Base-by-base conservation (phyloP, 2,329 filamentous ascomycete genomes). In the Raffaelea ambrosiae region DNA sequence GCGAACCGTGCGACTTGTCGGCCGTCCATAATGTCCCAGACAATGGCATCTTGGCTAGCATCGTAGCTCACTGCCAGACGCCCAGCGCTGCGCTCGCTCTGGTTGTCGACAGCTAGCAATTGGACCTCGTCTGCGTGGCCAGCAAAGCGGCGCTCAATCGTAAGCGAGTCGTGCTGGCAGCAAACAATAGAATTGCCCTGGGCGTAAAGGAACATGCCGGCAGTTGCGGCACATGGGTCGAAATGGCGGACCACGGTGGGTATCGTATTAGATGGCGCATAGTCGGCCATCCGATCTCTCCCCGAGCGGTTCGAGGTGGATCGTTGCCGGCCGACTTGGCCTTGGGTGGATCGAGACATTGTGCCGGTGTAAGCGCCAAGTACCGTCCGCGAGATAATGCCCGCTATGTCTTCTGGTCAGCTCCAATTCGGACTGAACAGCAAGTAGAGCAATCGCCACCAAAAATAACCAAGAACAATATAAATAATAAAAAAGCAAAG, bases 11-110 rank as follows among this genome's bases (percentile, higher is more conserved):
- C 83, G 50, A 96, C 77, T 65, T 96, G 89, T 51, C 89, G 83
- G 43, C 93, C 93, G 0, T 88, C 94, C 69, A 94, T 81, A 51
- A 96, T 74, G 66, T 98, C 91, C 93, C 93, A 98, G 8, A 97
- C 88, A 61, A 97, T 95, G 4, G 90, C 88, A 1, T 88, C 95
- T 64, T 91, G 87, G 35, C 88, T 84, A 18, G 79, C 79, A 71
- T 98, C 93, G 60, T 95, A 96, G 68, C 89, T 97, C 52, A 95
- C 88, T 3, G 95, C 89, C 51, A 95, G 69, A 53, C 90, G 77
- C 23, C 91, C 93, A 1, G 84, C 83, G 3, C 90, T 90, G 51
- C 81, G 72, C 56, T 96, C 90, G 64, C 90, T 96, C 48, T 87
- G 81, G 61, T 90, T 97, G 64, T 98, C 93, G 46, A 94, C 89